Evolutionary conservation across 352 stramenopile genomes (phyloP).

Genomic region (Globisporangium nodosum): DNA sequence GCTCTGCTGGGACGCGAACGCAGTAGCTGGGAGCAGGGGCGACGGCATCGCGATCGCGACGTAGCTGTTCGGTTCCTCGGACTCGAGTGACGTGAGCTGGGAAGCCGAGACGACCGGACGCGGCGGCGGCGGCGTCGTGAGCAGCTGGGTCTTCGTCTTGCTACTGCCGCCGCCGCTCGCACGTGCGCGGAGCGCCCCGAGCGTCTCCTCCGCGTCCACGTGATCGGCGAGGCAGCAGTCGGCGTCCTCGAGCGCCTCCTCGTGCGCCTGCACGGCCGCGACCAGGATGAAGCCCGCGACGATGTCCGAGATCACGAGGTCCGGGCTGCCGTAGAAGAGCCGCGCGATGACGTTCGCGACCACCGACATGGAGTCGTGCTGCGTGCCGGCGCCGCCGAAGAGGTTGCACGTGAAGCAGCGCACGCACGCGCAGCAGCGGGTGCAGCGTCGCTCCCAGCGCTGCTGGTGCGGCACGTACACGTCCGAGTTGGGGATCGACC

Average conservation of each 20-base stretch:
- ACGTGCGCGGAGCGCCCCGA: conserved; percentile 44
- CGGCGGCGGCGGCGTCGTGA: neutral
- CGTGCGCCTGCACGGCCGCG: conserved; percentile 73
- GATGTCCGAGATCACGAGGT: conserved; percentile 87
- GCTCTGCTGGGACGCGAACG: conserved; percentile 11
- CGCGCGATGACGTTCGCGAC: conserved; percentile 80
- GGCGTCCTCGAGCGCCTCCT: conserved; percentile 39
- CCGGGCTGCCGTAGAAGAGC: conserved; percentile 82
- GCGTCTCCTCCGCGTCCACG: conserved; percentile 35
- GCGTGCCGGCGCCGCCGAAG: conserved; percentile 77
- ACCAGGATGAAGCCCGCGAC: conserved; percentile 80
- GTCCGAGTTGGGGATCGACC: conserved; percentile 59
- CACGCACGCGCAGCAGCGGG: conserved; percentile 67
- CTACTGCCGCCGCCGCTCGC: conserved; percentile 9
- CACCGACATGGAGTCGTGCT: conserved; percentile 85
- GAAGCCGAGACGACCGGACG: conserved; percentile 12
- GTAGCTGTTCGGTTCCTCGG: conserved; percentile 22
- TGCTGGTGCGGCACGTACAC: conserved; percentile 78
- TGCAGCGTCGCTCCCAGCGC: conserved; percentile 75
- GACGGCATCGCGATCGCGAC: conserved; percentile 49
- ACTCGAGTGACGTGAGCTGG: conserved; percentile 19
- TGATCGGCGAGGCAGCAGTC: conserved; percentile 16
- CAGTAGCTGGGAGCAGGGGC: conserved; percentile 1
- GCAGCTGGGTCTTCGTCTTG: neutral
- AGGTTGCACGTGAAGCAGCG: conserved; percentile 86